Evolutionary conservation across 2,329 filamentous ascomycete genomes (phyloP).

Genomic region (Podosphaera fusca): DNA sequence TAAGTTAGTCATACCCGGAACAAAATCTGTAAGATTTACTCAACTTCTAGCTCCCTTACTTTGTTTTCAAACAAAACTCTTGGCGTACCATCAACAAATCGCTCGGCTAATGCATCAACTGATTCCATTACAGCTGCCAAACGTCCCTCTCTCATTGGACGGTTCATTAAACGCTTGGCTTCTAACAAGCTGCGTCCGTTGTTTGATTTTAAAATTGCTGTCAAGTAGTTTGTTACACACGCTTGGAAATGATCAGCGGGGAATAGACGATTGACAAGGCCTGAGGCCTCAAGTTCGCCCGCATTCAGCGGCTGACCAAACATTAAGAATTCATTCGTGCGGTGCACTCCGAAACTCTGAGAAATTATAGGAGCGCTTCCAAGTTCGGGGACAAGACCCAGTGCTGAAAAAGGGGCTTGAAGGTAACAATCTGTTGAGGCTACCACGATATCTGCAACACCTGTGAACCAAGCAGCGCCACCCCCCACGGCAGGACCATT

Average conservation of each 20-base stretch:
- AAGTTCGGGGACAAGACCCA: conserved; percentile 26
- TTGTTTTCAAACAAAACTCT: conserved; percentile 22
- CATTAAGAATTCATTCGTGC: conserved; percentile 28
- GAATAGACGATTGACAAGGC: conserved; percentile 25
- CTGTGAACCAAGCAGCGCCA: conserved; percentile 27
- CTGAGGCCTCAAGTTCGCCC: conserved; percentile 21
- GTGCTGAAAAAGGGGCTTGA: conserved; percentile 24
- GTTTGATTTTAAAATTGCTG: conserved; percentile 21
- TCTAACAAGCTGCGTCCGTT: conserved; percentile 30
- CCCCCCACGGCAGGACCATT: conserved; percentile 27
- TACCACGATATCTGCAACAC: conserved; percentile 25
- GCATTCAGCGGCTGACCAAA: conserved; percentile 23
- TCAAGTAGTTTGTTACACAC: conserved; percentile 20
- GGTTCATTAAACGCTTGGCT: conserved; percentile 26
- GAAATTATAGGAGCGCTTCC: conserved; percentile 23
- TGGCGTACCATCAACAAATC: conserved; percentile 25
- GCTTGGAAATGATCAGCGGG: conserved; percentile 19
- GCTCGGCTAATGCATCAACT: conserved; percentile 23
- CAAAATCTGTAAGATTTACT: conserved; percentile 1
- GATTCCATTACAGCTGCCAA: conserved; percentile 24
- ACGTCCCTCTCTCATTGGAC: conserved; percentile 20
- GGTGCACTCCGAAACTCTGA: conserved; percentile 25
- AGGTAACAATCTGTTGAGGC: conserved; percentile 22
- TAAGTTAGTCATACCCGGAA: background rate
- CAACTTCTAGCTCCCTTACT: conserved; percentile 15